Base-by-base conservation (phyloP, 2,329 filamentous ascomycete genomes). In the Chrysosporium queenslandicum region DNA sequence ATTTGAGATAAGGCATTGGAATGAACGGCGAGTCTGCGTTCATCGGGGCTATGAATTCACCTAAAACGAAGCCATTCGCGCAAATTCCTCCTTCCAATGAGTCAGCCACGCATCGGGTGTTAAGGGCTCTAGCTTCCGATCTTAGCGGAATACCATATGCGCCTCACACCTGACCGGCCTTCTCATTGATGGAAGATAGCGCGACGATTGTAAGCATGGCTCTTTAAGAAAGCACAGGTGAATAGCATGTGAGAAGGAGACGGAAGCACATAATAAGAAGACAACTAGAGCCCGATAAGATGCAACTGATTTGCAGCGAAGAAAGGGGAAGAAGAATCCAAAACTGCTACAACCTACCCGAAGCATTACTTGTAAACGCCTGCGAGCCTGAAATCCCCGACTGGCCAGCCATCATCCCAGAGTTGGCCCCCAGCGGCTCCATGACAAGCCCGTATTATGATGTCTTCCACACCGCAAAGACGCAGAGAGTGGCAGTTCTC, bases 71-170 rank as follows among this genome's bases (percentile, higher is more conserved):
- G 36, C 9, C 14, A 39, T 29, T 29, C 16, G 32, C 49, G 49
- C 49, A 16, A 37, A 4, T 21, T 27, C 41, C 43, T 43, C 39
- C 47, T 23, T 48, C 39, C 39, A 45, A 51, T 45, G 30, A 51
- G 23, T 4, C 5, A 36, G 30, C 40, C 41, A 37, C 14, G 14
- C n/a, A 43, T 45, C 39, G 32, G 39, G 29, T 29, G 30, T 6
- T 16, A 43, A 30, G 39, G n/a, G 14, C 14, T 18, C 16, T n/a
- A 11, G 18, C 6, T 25, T 21, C 48, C 27, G 25, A 21, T 8
- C 16, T 23, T 14, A 9, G 23, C 12, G 21, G 2, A 29, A 25
- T 30, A 30, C n/a, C 18, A 45, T 7, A 9, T n/a, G 30, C 30
- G 9, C 39, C 40, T 18, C 3, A 29, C 32, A 51, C 39, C 41